These are phyloP conservation scores for Nissolia schottii DNA, from an alignment of 306 rosid genomes.

Conservation along the genomic window DNA sequence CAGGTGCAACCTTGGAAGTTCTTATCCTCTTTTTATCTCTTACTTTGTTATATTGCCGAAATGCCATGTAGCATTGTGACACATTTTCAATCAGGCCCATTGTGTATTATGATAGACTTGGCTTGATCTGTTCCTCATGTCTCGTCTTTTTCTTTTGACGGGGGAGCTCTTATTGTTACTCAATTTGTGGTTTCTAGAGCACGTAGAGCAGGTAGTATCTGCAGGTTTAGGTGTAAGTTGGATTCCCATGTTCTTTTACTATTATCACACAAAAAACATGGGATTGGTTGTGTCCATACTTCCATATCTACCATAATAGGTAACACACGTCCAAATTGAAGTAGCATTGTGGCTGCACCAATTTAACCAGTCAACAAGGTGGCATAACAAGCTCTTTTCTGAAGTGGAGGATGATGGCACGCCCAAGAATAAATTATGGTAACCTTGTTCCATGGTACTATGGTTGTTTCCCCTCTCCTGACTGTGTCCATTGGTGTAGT, in stretches of 20 bases:
- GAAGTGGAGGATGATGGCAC: conserved; percentile 18
- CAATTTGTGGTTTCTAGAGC: conserved; percentile 43
- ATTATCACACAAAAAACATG: conserved; percentile 38
- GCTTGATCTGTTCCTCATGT: conserved; percentile 46
- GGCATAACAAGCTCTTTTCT: conserved; percentile 20
- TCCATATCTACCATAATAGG: conserved; percentile 26
- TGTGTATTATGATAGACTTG: conserved; percentile 41
- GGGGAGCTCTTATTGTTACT: conserved; percentile 63
- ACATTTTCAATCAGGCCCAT: conserved; percentile 45
- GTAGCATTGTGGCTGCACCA: conserved; percentile 30
- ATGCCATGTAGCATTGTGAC: conserved; percentile 36
- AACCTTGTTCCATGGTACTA: conserved; percentile 19
- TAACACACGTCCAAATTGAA: conserved; percentile 24
- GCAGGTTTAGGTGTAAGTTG: conserved; percentile 49
- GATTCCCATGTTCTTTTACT: conserved; percentile 40
- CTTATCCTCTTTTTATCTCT: conserved; percentile 27
- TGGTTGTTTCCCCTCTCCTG: conserved; percentile 16
- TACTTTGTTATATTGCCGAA: conserved; percentile 18
- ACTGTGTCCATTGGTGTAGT: neutral
- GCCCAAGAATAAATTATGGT: conserved; percentile 21
- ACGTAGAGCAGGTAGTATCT: conserved; percentile 42
- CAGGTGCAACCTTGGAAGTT: conserved; percentile 34
- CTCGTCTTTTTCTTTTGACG: conserved; percentile 36
- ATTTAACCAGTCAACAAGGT: conserved; percentile 24
- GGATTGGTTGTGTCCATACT: conserved; percentile 33